Percentiles rank a stretch among this genome's conserved stretches.
Evolutionary conservation across 768 basidiomycete species (phyloP).

Genomic region (Coprinopsis strossmayeri): DNA sequence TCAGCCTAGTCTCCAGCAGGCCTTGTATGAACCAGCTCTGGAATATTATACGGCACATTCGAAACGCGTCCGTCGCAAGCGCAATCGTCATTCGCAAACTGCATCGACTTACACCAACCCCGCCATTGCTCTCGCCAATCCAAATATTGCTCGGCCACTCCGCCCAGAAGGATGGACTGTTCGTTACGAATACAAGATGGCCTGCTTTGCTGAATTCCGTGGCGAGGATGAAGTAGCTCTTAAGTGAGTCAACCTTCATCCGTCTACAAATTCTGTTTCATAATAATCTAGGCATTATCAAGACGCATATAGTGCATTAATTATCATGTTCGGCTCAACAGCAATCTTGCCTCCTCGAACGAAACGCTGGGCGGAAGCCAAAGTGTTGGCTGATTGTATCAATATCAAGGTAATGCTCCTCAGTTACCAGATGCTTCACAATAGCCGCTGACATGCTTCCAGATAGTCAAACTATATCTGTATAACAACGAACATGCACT

Average conservation of each 20-base stretch:
- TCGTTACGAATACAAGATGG: slow-evolving; percentile 97
- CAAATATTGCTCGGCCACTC: slow-evolving; percentile 50
- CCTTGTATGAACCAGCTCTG: slow-evolving; percentile 80
- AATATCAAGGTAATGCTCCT: slow-evolving; percentile 65
- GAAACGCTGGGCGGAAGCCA: slow-evolving; percentile 98
- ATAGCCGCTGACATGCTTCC: too few relatives aligned
- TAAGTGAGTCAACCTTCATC: slow-evolving; percentile 49
- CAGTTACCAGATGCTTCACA: too few relatives aligned
- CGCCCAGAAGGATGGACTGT: slow-evolving; percentile 92
- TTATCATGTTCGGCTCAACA: slow-evolving; percentile 86
- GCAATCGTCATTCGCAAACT: slow-evolving; percentile 70
- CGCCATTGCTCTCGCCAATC: slow-evolving; percentile 35
- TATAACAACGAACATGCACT: slow-evolving; percentile 85
- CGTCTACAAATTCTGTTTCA: slow-evolving; percentile 10
- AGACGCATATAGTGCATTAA: slow-evolving; percentile 80
- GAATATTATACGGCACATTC: slow-evolving; percentile 94
- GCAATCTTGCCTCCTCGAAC: slow-evolving; percentile 85
- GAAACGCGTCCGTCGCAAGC: slow-evolving; percentile 86
- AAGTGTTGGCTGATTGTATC: slow-evolving; percentile 91
- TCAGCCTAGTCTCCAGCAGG: slow-evolving; percentile 68
- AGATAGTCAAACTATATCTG: slow-evolving; percentile 88
- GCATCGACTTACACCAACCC: slow-evolving; percentile 45
- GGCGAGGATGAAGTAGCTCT: slow-evolving; percentile 89
- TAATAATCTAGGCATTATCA: slow-evolving; percentile 72
- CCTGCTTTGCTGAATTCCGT: slow-evolving; percentile 91